Conservation (phyloP, 495 filamentous ascomycete genomes). For the Penicillium paradoxum region DNA sequence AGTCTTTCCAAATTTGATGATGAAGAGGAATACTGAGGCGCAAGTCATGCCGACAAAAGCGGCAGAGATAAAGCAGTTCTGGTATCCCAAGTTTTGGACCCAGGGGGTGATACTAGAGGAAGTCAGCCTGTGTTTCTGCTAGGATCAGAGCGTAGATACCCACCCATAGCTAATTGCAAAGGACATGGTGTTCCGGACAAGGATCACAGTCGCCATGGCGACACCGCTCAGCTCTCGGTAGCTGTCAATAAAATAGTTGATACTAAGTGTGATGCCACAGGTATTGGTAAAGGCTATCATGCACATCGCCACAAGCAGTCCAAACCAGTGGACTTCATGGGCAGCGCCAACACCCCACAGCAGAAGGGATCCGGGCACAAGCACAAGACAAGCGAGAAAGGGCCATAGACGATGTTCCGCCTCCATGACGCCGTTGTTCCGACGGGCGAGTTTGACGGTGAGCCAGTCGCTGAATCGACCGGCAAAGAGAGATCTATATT, state of each 20-base stretch:
- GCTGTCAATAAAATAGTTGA: slow-evolving; percentile 60
- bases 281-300: slow-evolving; percentile 53
- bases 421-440: slow-evolving; percentile 58
- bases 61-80: slow-evolving; percentile 60
- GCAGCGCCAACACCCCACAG: slow-evolving; percentile 69
- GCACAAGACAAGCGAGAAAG: slow-evolving; percentile 48
- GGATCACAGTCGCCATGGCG: slow-evolving; percentile 58
- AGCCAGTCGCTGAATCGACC: slow-evolving; percentile 57
- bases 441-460: slow-evolving; percentile 52
- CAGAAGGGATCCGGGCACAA: slow-evolving; percentile 53
- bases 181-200: slow-evolving; percentile 64
- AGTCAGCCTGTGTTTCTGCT: slow-evolving; percentile 2
- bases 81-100: slow-evolving; percentile 54
- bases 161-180: slow-evolving; percentile 55
- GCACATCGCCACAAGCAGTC: slow-evolving; percentile 58
- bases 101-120: slow-evolving; percentile 56
- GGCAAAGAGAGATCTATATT: slow-evolving; percentile 39
- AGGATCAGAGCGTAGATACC: slow-evolving; percentile 6
- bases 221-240: slow-evolving; percentile 61
- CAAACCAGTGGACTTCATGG: slow-evolving; percentile 57
- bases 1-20: slow-evolving; percentile 52
- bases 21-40: slow-evolving; percentile 47
- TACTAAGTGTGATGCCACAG: slow-evolving; percentile 53
- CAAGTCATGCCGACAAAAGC: slow-evolving; percentile 56
- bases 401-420: slow-evolving; percentile 62